These are phyloP conservation scores for Leccinum subtestaceum DNA, from an alignment of 768 basidiomycete genomes.

Conservation along the genomic window DNA sequence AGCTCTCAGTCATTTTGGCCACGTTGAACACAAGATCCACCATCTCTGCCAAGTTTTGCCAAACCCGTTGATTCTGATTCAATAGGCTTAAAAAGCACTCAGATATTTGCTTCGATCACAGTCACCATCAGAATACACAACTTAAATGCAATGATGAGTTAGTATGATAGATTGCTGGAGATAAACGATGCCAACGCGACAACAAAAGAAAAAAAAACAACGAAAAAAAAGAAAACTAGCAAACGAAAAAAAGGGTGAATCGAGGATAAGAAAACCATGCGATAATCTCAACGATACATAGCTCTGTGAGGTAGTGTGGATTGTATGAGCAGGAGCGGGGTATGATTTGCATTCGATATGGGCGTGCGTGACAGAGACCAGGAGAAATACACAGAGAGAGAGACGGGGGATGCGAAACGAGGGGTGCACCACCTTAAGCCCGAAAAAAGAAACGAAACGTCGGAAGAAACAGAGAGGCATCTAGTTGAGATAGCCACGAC, in stretches of 20 bases:
- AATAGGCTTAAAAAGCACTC: too few species aligned
- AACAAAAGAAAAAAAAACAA: not conserved
- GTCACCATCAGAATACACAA: too few species aligned
- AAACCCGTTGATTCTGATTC: too few species aligned
- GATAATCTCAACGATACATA: conserved; percentile 31
- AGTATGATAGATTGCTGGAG: conserved; percentile 18
- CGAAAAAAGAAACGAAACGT: not conserved
- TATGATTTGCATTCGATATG: conserved; percentile 20
- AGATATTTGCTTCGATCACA: not conserved
- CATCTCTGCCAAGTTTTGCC: too few species aligned
- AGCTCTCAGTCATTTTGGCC: too few species aligned
- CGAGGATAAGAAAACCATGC: conserved; percentile 19
- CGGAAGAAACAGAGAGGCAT: not conserved
- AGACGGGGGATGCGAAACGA: not conserved
- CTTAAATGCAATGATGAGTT: not conserved
- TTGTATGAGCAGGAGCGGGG: conserved; percentile 12
- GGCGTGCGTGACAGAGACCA: conserved; percentile 10
- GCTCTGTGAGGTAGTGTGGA: conserved; percentile 21
- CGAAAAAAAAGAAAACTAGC: not conserved
- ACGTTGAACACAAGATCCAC: too few species aligned
- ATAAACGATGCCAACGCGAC: conserved; percentile 7
- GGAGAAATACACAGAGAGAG: not conserved
- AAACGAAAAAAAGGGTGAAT: not conserved
- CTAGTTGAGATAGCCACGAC: conserved; percentile 96
- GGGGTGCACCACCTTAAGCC: not conserved